Evolutionary conservation across 306 rosid species (phyloP).

Genomic region (Fragaria nilgerrensis): DNA sequence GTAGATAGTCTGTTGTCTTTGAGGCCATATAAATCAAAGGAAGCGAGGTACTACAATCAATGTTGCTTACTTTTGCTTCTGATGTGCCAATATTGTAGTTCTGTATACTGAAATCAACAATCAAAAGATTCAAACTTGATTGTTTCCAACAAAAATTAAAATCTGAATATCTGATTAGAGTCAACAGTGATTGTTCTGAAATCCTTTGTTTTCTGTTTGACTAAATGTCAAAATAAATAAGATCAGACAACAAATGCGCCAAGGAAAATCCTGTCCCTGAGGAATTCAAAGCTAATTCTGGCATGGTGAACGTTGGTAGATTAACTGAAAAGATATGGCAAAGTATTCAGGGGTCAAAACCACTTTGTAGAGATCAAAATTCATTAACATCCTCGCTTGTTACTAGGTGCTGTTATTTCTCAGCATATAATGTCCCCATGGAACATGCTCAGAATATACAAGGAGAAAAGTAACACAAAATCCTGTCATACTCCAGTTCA

Average conservation of each 20-base stretch:
- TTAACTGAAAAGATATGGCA: too few relatives aligned
- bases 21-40: slow-evolving; percentile 1
- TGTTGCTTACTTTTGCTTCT: neutral
- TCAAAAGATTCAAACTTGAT: too few relatives aligned
- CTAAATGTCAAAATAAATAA: too few relatives aligned
- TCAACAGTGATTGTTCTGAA: neutral
- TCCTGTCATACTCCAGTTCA: neutral
- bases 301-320: neutral
- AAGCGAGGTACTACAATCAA: neutral
- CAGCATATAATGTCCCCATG: neutral
- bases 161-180: neutral
- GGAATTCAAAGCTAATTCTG: neutral
- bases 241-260: neutral
- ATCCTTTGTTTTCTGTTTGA: neutral
- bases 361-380: neutral
- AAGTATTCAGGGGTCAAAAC: neutral
- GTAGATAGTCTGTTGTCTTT: neutral
- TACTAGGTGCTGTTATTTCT: slow-evolving; percentile 2
- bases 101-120: neutral
- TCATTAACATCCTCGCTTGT: neutral
- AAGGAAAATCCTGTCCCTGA: neutral
- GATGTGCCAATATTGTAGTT: neutral
- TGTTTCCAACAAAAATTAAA: neutral
- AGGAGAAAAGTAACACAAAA: neutral
- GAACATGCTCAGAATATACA: neutral